Evolutionary conservation across 1,139 yeast species (phyloP).

Genomic region (Geotrichum siamense): DNA sequence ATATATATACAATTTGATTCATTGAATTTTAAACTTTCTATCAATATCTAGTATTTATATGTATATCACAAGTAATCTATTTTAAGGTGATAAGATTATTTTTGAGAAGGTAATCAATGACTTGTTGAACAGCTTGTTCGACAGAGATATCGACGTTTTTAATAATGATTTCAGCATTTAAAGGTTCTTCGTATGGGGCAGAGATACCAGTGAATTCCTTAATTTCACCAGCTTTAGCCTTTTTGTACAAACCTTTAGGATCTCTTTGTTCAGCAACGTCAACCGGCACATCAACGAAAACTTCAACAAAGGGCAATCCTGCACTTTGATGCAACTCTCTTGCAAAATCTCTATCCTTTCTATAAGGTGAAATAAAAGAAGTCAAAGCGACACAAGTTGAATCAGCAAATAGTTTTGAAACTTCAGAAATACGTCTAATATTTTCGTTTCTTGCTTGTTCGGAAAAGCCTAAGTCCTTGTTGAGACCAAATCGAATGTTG

Average conservation of each 20-base stretch:
- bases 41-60: too few species aligned
- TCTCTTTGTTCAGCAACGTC: slow-evolving; percentile 94
- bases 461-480: slow-evolving; percentile 88
- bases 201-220: slow-evolving; percentile 93
- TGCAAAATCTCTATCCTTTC: slow-evolving; percentile 74
- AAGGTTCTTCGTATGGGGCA: slow-evolving; percentile 95
- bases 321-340: slow-evolving; percentile 74
- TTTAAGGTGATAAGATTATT: not conserved
- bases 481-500: slow-evolving; percentile 86
- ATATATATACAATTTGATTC: too few species aligned
- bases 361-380: slow-evolving; percentile 88
- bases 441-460: slow-evolving; percentile 91
- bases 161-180: slow-evolving; percentile 71
- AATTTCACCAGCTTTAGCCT: slow-evolving; percentile 91
- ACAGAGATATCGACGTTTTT: slow-evolving; percentile 62
- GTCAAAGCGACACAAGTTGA: slow-evolving; percentile 79
- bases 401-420: slow-evolving; percentile 86
- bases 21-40: too few species aligned
- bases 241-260: slow-evolving; percentile 92
- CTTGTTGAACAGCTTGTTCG: slow-evolving; percentile 72
- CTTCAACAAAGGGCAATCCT: slow-evolving; percentile 78
- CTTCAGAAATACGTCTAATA: slow-evolving; percentile 90
- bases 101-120: slow-evolving; percentile 54
- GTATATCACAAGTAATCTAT: too few species aligned
- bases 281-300: slow-evolving; percentile 84